Conservation (phyloP, 768 basidiomycete genomes). For the Fistulinella prunicolor region DNA sequence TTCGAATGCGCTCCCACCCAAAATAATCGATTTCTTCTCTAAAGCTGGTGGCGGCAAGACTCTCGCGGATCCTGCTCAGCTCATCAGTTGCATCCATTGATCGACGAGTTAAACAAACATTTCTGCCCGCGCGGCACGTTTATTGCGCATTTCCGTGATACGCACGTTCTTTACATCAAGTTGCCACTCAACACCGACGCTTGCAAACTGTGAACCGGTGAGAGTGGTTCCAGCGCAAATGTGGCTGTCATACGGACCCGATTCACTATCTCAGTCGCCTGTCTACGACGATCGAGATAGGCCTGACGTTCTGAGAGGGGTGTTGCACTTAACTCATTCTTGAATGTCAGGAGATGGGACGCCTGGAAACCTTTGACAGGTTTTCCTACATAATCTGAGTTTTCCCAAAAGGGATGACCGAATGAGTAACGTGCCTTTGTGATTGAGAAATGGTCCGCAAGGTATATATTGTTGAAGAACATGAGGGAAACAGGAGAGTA, state of each 20-base stretch:
- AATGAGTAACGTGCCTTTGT: slow-evolving; percentile 18
- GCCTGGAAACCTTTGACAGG: slow-evolving; percentile 22
- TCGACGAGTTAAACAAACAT: slow-evolving; percentile 15
- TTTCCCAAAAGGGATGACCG: not conserved
- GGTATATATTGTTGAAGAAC: slow-evolving; percentile 24
- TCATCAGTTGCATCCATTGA: slow-evolving; percentile 4
- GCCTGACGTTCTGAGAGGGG: slow-evolving; percentile 14
- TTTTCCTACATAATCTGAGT: slow-evolving; percentile 17
- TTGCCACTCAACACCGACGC: slow-evolving; percentile 26
- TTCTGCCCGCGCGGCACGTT: slow-evolving; percentile 25
- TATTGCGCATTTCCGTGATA: slow-evolving; percentile 18
- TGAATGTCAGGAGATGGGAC: slow-evolving; percentile 17
- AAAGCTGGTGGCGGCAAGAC: slow-evolving; percentile 20
- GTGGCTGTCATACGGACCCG: slow-evolving; percentile 9
- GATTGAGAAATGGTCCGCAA: slow-evolving; percentile 24
- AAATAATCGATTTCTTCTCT: slow-evolving; percentile 28
- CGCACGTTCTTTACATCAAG: slow-evolving; percentile 16
- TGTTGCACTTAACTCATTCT: slow-evolving; percentile 9
- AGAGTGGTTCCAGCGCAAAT: not conserved
- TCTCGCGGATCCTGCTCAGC: slow-evolving; percentile 16
- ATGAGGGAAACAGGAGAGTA: slow-evolving; percentile 6
- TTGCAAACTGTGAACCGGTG: slow-evolving; percentile 25
- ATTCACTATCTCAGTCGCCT: slow-evolving; percentile 5
- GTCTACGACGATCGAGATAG: slow-evolving; percentile 17
- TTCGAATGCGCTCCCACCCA: slow-evolving; percentile 32